Evolutionary conservation across 768 basidiomycete species (phyloP).

Genomic region (Steccherinum ochraceum): DNA sequence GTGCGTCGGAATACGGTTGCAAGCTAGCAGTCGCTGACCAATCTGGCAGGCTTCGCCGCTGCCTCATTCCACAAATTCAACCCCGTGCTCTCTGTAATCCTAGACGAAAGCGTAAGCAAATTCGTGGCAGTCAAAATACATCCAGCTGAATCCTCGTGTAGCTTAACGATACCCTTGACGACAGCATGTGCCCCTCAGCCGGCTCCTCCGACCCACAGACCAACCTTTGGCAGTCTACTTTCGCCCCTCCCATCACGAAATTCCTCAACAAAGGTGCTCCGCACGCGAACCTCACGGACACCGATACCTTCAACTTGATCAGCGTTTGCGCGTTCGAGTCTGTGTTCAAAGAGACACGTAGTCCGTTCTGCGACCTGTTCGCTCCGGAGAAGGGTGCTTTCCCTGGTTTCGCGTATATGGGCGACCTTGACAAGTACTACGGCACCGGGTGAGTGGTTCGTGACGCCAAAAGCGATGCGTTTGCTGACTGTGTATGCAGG

Average conservation of each 20-base stretch:
- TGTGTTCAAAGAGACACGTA: constrained; percentile 40
- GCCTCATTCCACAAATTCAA: constrained; percentile 41
- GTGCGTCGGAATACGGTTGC: constrained; percentile 26
- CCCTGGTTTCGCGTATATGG: constrained; percentile 57
- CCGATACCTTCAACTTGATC: constrained; percentile 56
- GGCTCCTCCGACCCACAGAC: constrained; percentile 38
- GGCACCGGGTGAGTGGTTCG: constrained; percentile 50
- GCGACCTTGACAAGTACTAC: constrained; percentile 77
- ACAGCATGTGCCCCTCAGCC: constrained; percentile 55
- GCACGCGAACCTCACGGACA: constrained; percentile 49
- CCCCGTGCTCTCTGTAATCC: constrained; percentile 48
- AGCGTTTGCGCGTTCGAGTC: constrained; percentile 79
- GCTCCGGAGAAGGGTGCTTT: constrained; percentile 45
- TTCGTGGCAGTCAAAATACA: not conserved
- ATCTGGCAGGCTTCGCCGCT: constrained; percentile 51
- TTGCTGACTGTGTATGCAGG: constrained; percentile 25
- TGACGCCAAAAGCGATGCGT: not conserved
- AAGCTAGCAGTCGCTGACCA: not conserved
- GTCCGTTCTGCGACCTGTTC: constrained; percentile 76
- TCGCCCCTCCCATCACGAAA: constrained; percentile 46
- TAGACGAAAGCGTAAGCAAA: constrained; percentile 46
- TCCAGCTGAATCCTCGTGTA: constrained; percentile 1
- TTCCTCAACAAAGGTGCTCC: constrained; percentile 58
- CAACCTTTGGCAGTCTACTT: constrained; percentile 49
- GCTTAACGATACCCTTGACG: constrained; percentile 63